A percentile compares a stretch with the other conserved stretches of the same genome.
phyloP scores from a whole-genome alignment of 257 asterid species.

The Rehmannia glutinosa region DNA sequence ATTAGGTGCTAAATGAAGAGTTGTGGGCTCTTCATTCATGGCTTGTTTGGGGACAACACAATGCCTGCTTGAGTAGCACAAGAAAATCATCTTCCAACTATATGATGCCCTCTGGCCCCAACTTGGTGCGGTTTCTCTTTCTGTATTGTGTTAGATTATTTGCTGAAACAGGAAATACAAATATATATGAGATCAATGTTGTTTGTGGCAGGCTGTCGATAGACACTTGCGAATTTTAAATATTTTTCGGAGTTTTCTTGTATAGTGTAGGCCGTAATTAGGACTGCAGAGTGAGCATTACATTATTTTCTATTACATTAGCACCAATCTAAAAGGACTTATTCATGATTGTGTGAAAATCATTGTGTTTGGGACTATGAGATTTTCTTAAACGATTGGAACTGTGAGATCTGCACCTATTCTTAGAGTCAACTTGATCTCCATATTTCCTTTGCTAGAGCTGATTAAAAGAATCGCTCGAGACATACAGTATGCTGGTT shows the following conservation, averaged over 20 bases:
- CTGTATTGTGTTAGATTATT: constrained; percentile 21
- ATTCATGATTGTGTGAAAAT: background rate
- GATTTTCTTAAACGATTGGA: background rate
- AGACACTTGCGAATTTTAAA: background rate
- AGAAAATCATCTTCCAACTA: background rate
- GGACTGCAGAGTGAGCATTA: constrained; percentile 10
- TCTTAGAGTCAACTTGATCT: too few species aligned
- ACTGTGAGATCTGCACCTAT: background rate
- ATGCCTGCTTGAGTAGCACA: constrained; percentile 6
- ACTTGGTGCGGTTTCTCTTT: constrained; percentile 9
- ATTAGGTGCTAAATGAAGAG: constrained; percentile 65
- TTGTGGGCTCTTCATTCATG: background rate
- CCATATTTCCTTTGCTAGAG: background rate
- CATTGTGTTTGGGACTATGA: background rate
- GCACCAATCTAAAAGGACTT: background rate
- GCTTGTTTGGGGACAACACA: constrained; percentile 6
- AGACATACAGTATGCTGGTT: background rate
- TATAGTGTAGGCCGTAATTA: constrained; percentile 29
- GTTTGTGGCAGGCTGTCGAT: constrained; percentile 5
- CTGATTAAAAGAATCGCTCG: background rate
- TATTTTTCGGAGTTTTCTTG: constrained; percentile 21
- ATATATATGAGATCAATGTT: constrained; percentile 11
- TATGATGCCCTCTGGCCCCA: background rate
- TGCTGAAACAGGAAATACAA: constrained; percentile 15
- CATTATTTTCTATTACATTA: constrained; percentile 8